Percentiles rank a stretch among this genome's conserved stretches.
Evolutionary conservation across 1,284 basidiomycete genomes (phyloP).

Genomic region (Austroboletus novae-zelandiae): DNA sequence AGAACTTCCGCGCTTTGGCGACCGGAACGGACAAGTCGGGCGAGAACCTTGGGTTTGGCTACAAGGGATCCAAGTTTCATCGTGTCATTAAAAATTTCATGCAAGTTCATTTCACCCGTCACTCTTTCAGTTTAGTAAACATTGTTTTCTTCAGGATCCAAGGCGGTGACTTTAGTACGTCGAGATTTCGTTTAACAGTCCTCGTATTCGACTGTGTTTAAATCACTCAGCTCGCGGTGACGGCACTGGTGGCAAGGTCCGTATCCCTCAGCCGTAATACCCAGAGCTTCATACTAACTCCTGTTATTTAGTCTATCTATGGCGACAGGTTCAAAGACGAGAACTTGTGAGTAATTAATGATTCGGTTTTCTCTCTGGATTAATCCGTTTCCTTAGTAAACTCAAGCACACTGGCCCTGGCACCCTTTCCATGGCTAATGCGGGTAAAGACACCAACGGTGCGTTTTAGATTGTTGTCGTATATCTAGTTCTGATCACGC

Average conservation of each 20-base stretch:
- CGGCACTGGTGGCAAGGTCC: constrained; percentile 88
- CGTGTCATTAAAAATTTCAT: constrained; percentile 98
- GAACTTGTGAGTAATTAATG: constrained; percentile 72
- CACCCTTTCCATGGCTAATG: constrained; percentile 92
- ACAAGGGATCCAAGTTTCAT: constrained; percentile 96
- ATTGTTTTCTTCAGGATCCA: constrained; percentile 60
- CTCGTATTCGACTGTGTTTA: constrained; percentile 1
- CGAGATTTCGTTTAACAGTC: neutral
- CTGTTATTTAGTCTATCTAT: constrained; percentile 73
- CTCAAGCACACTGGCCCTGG: constrained; percentile 86
- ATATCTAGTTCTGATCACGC: constrained; percentile 2
- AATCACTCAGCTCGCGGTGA: constrained; percentile 72
- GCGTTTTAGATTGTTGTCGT: constrained; percentile 13
- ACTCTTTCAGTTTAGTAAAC: neutral
- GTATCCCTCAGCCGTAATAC: neutral
- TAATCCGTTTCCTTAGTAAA: constrained; percentile 52
- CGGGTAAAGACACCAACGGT: constrained; percentile 86
- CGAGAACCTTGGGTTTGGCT: constrained; percentile 71
- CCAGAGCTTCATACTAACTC: neutral
- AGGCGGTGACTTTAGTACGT: constrained; percentile 86
- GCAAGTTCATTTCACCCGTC: constrained; percentile 39
- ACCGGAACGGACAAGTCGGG: constrained; percentile 84
- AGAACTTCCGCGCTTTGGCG: constrained; percentile 89
- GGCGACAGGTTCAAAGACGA: constrained; percentile 94
- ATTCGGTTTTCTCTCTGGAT: neutral